Base-by-base conservation (phyloP, 139 green algal species). In the Coccomyxa sp. region DNA sequence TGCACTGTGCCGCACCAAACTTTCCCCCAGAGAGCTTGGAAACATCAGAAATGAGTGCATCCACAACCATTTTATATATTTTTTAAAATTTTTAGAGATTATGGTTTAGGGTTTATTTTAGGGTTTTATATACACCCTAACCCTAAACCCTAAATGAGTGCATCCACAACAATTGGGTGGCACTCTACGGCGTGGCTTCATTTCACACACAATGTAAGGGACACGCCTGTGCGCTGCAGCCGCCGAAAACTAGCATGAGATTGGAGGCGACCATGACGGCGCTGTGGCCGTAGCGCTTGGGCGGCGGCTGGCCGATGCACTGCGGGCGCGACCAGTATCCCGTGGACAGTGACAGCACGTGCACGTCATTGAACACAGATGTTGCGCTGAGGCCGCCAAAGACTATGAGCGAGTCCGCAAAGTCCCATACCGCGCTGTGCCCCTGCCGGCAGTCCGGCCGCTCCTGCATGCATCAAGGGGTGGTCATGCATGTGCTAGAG, bases 161-260 rank as follows among this genome's bases (percentile, higher is more conserved):
- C n/a, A n/a, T n/a, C n/a, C n/a, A n/a, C n/a, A n/a, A n/a, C n/a
- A n/a, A n/a, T n/a, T n/a, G n/a, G n/a, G n/a, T n/a, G n/a, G n/a
- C n/a, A n/a, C n/a, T n/a, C n/a, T n/a, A n/a, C n/a, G n/a, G n/a
- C n/a, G n/a, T n/a, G n/a, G n/a, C n/a, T n/a, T n/a, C n/a, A n/a
- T n/a, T n/a, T n/a, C n/a, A n/a, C n/a, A 51, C 3, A 51, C 7
- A 7, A 51, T 7, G 38, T 51, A 71, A 45, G 45, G 21, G 76
- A 14, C 76, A 0, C 58, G 74, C 83, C 57, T 51, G 30, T 0
- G 74, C 58, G 45, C 66, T 60, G 74, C 85, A 85, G 51, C 85
- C 85, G n/a, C 85, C 85, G 68, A 85, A 88, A 10, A 88, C 81
- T 13, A 85, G 78, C 85, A 88, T 88, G n/a, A 81, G 67, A 10